Base-by-base conservation (phyloP, 1,284 basidiomycete genomes). In the Mycocalia duriaeana region DNA sequence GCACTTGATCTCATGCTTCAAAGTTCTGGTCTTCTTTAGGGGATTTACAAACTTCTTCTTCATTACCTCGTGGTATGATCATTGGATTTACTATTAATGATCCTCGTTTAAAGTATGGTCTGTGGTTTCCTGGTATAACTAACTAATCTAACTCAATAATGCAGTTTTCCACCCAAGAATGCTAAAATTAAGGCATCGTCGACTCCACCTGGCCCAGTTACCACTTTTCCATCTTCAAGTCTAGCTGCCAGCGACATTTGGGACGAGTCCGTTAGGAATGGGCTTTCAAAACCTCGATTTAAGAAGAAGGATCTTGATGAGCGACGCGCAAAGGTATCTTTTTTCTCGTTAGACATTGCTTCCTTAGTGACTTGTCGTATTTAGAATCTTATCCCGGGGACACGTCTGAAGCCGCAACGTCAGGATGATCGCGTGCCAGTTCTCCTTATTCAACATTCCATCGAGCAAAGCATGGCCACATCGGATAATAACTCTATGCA, bases 301-400 rank as follows among this genome's bases (percentile, higher is more conserved):
- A 86, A 80, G 60, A 95, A 95, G 67, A 81, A 81, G 50, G 87
- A 94, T 50, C 65, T 96, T 3, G 92, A 96, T 54, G 70, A 77
- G n/a, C 74, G 93, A 25, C 76, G 88, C 9, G 73, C 82, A 5
- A 76, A 86, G 68, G 91, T 89, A 55, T 42, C 65, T 28, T 20
- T 41, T 44, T 37, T 45, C 8, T 11, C 23, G 34, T 18, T 26
- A 9, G 42, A 39, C 18, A 19, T 3, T 39, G 14, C 1, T 13
- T 6, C 13, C 19, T 39, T 13, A 16, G 14, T 11, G 14, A 16
- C 37, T 19, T 13, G 13, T 20, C n/a, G 13, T 39, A 39, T 38
- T 20, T 53, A 91, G 87, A 80, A 83, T 52, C 69, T 82, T 5
- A 67, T 92, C 3, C 93, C 93, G 2, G 93, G 93, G 1, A 85